Conservation (phyloP, 164 flowering plant species). For the Kingdonia uniflora region DNA sequence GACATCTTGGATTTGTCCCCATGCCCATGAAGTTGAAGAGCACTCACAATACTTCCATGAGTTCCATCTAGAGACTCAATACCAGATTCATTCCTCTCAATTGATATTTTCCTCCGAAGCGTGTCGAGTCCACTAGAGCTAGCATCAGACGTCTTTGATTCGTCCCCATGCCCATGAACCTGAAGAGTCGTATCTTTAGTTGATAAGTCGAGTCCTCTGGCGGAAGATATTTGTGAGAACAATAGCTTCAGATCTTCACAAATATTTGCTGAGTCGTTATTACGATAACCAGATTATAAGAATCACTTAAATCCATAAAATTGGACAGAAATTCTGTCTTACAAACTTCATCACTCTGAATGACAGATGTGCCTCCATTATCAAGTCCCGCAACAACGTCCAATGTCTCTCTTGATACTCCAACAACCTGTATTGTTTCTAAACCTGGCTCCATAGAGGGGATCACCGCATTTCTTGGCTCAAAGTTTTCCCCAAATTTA, state of each 20-base stretch:
- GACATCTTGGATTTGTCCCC: too few relatives aligned
- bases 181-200: conserved; percentile 32
- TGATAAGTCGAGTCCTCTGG: conserved; percentile 44
- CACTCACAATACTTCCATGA: too few relatives aligned
- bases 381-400: conserved; percentile 4
- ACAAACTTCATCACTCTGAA: too few relatives aligned
- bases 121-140: too few relatives aligned
- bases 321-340: too few relatives aligned
- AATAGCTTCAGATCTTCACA: conserved; percentile 63
- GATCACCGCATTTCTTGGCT: conserved; percentile 5
- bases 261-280: conserved; percentile 41
- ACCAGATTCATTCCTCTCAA: too few relatives aligned
- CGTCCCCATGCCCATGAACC: conserved; percentile 33
- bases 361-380: too few relatives aligned
- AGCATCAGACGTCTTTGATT: conserved; percentile 30
- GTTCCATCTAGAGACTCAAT: too few relatives aligned
- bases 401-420: conserved; percentile 17
- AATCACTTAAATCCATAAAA: conserved; percentile 69
- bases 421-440: conserved; percentile 11
- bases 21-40: too few relatives aligned
- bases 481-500: too few relatives aligned
- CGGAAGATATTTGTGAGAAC: conserved; percentile 54
- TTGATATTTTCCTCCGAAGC: too few relatives aligned
- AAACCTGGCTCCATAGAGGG: conserved; percentile 11
- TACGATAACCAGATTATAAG: conserved; percentile 57